These are phyloP conservation scores for Neopestalotiopsis clavispora DNA, from an alignment of 2,329 filamentous ascomycete genomes.

Conservation along the genomic window DNA sequence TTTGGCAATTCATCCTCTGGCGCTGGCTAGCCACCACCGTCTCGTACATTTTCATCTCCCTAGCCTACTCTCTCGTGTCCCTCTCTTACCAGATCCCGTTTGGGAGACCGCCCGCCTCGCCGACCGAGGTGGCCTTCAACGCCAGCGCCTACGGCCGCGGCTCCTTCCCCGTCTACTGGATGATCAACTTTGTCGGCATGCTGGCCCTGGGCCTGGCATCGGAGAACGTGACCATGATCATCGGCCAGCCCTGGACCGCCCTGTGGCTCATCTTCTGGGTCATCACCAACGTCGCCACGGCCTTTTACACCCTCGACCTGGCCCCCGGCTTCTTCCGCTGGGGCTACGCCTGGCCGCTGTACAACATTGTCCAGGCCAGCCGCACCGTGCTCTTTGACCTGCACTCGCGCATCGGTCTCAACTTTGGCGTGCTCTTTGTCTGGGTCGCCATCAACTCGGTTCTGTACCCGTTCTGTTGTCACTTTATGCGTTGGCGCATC, in stretches of 20 bases:
- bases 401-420: conserved; percentile 60
- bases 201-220: conserved; percentile 65
- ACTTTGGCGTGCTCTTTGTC: conserved; percentile 64
- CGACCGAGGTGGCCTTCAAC: conserved; percentile 37
- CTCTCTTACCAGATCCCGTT: conserved; percentile 69
- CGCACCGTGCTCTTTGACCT: conserved; percentile 66
- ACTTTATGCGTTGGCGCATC: conserved; percentile 47
- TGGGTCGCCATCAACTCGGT: conserved; percentile 59
- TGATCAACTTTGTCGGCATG: conserved; percentile 69
- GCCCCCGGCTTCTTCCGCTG: conserved; percentile 63
- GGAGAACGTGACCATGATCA: conserved; percentile 68
- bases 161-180: conserved; percentile 67
- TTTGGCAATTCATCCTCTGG: conserved; percentile 62
- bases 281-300: conserved; percentile 66
- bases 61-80: conserved; percentile 67
- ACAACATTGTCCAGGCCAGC: conserved; percentile 64
- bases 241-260: conserved; percentile 63
- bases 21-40: conserved; percentile 59
- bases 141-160: conserved; percentile 60
- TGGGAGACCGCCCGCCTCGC: conserved; percentile 47
- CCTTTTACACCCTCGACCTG: conserved; percentile 64
- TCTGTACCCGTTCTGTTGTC: conserved; percentile 56
- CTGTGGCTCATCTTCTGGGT: conserved; percentile 73
- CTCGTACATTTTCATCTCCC: conserved; percentile 65
- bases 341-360: conserved; percentile 68